phyloP scores from a whole-genome alignment of 2,329 filamentous ascomycete genomes.

The Dactylonectria macrodidyma region DNA sequence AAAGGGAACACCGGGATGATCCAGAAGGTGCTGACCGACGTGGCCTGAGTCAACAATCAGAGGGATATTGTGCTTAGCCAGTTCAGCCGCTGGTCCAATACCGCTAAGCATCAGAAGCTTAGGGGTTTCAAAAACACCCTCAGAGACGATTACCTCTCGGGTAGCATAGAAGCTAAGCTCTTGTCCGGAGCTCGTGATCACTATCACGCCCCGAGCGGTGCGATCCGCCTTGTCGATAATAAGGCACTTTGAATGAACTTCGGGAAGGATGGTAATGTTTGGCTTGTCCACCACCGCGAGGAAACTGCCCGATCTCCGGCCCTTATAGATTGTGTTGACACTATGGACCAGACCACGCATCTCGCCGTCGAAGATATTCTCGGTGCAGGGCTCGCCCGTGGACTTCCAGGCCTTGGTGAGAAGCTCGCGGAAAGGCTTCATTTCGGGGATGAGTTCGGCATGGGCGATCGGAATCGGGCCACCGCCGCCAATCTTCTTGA shows the following conservation, averaged over 20 bases:
- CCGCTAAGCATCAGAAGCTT: conserved; percentile 77
- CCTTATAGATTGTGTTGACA: conserved; percentile 70
- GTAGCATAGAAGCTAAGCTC: conserved; percentile 63
- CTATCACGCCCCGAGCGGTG: conserved; percentile 62
- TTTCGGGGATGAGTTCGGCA: conserved; percentile 67
- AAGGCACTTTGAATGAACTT: conserved; percentile 65
- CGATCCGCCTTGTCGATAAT: conserved; percentile 62
- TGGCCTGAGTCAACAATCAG: conserved; percentile 70
- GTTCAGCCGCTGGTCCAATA: conserved; percentile 68
- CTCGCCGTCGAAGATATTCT: conserved; percentile 70
- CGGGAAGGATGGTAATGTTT: conserved; percentile 67
- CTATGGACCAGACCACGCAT: conserved; percentile 69
- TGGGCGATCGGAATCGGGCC: conserved; percentile 69
- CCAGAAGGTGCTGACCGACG: conserved; percentile 75
- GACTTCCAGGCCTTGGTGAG: conserved; percentile 67
- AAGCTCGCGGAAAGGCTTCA: conserved; percentile 66
- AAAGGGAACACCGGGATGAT: conserved; percentile 70
- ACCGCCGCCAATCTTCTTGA: conserved; percentile 65
- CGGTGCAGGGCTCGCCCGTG: conserved; percentile 63
- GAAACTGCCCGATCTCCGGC: conserved; percentile 65
- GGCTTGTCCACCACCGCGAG: conserved; percentile 66
- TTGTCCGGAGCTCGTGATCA: conserved; percentile 53
- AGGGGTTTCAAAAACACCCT: conserved; percentile 73
- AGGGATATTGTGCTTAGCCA: conserved; percentile 67
- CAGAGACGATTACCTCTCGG: conserved; percentile 63